A percentile compares a stretch with the other conserved stretches of the same genome.
Conservation (phyloP, 345 rosid species). For the Melaleuca quinquenervia region DNA sequence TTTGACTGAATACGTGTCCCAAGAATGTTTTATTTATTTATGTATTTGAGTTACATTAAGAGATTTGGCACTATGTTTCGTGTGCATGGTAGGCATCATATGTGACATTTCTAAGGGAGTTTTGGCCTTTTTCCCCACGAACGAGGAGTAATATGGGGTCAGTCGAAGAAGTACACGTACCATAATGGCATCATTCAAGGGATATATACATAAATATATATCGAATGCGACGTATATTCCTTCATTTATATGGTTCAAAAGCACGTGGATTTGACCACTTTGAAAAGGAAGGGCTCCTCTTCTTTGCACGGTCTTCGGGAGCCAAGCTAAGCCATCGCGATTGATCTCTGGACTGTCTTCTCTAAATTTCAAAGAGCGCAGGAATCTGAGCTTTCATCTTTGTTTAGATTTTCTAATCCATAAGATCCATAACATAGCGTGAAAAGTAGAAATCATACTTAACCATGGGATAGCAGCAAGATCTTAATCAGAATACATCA, state of each 20-base stretch:
- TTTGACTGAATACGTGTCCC: not conserved
- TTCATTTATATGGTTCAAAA: not conserved
- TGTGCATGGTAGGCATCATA: not conserved
- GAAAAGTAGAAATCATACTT: too few relatives aligned
- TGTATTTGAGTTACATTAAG: too few relatives aligned
- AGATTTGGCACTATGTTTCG: too few relatives aligned
- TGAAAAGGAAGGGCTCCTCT: not conserved
- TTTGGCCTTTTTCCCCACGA: not conserved
- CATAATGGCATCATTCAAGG: not conserved
- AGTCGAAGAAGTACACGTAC: not conserved
- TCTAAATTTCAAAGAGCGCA: not conserved
- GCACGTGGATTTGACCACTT: not conserved
- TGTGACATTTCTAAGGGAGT: not conserved
- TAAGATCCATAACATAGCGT: too few relatives aligned
- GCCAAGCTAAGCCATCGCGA: not conserved
- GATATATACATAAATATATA: not conserved
- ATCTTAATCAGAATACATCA: too few relatives aligned
- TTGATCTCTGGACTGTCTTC: not conserved
- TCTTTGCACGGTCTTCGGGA: not conserved
- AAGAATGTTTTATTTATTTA: too few relatives aligned
- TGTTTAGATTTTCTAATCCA: too few relatives aligned
- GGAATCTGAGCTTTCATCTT: too few relatives aligned
- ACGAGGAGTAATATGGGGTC: not conserved
- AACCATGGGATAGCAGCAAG: too few relatives aligned
- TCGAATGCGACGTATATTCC: not conserved